Percentiles rank a stretch among this genome's conserved stretches.
phyloP scores from a whole-genome alignment of 2,329 filamentous ascomycete species.

The Trichoderma sp. region DNA sequence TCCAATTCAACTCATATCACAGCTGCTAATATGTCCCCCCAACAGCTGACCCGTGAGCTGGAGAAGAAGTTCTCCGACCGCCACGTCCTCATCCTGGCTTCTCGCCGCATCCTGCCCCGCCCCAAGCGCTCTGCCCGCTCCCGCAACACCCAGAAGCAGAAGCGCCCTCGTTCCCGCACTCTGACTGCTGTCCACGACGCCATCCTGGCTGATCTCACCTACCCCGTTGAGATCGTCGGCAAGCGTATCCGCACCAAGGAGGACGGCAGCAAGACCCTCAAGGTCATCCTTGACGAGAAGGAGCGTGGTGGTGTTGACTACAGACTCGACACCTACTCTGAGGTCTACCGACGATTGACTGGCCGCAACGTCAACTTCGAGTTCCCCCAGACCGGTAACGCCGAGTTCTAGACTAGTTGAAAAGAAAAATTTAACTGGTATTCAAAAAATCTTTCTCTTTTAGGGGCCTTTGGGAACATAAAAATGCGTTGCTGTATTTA shows the following conservation, averaged over 20 bases:
- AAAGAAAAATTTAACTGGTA: not conserved
- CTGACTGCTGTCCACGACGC: slow-evolving; percentile 98
- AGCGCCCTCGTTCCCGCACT: slow-evolving; percentile 96
- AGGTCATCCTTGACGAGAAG: slow-evolving; percentile 99
- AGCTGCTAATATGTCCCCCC: not conserved
- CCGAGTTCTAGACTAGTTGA: slow-evolving; percentile 55
- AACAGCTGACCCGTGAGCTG: slow-evolving; percentile 95
- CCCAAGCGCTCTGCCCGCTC: slow-evolving; percentile 98
- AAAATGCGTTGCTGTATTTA: slow-evolving; percentile 36
- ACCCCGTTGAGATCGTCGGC: slow-evolving; percentile 99
- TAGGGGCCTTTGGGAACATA: slow-evolving; percentile 7
- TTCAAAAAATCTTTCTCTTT: slow-evolving; percentile 6
- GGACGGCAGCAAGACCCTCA: slow-evolving; percentile 97
- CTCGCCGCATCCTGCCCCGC: slow-evolving; percentile 96
- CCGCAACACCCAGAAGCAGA: slow-evolving; percentile 96
- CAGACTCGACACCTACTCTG: slow-evolving; percentile 98
- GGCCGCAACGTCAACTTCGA: slow-evolving; percentile 97
- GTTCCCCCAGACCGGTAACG: slow-evolving; percentile 82
- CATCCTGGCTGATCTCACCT: slow-evolving; percentile 97
- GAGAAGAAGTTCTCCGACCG: slow-evolving; percentile 99
- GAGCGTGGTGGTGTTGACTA: slow-evolving; percentile 99
- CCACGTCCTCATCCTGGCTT: slow-evolving; percentile 98
- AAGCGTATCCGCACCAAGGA: slow-evolving; percentile 99
- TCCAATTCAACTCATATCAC: not conserved
- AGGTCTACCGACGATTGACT: slow-evolving; percentile 98